Evolutionary conservation across 495 filamentous ascomycete species (phyloP), one percentile per base, ranked within the genome.

Genomic region (Penicillium goetzii): DNA sequence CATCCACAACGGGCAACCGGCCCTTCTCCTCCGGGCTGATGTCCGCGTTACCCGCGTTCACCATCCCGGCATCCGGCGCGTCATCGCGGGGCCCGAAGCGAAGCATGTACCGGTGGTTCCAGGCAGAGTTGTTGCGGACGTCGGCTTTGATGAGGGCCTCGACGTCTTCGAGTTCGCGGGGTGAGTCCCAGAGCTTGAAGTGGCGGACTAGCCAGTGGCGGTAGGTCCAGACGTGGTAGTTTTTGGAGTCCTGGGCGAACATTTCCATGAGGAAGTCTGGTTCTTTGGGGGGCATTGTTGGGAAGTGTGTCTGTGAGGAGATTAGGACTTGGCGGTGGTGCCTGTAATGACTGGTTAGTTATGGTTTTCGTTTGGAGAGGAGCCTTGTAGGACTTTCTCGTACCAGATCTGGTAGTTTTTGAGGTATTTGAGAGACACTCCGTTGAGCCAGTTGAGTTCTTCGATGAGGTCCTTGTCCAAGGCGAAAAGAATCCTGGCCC

Each of bases 381-480:
- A 3, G 4, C 21, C 6, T 32, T 3, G 12, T 17, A 33, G 41
- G 12, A 2, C 32, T 34, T 40, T 32, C 14, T 25, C 40, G n/a
- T 76, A 86, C 84, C 95, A 98, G 72, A 98, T 98, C 74, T 99
- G 95, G 77, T 97, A 99, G 74, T 98, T 99, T 74, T 99, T 99
- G 69, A 94, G 85, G 69, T 97, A 88, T 28, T 85, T 84, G 47
- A 96, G 77, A 4, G 95, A 89, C 19, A 96, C 84, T 2, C 83
- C 79, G 70, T 97, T 96, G 25, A 99, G 76, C 92, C 93, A 99
- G 43, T 82, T 79, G 26, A 97, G 76, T 72, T 99, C 95, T 60
- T 89, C 81, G 0, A 72, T 71, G 55, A 97, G 83, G 62, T 89
- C 82, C 53, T 86, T 83, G 3, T 85, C 72, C 26, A 97, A 73